Conservation (phyloP, 192 early-diverging fungal species). For the Umbelopsis sp. region DNA sequence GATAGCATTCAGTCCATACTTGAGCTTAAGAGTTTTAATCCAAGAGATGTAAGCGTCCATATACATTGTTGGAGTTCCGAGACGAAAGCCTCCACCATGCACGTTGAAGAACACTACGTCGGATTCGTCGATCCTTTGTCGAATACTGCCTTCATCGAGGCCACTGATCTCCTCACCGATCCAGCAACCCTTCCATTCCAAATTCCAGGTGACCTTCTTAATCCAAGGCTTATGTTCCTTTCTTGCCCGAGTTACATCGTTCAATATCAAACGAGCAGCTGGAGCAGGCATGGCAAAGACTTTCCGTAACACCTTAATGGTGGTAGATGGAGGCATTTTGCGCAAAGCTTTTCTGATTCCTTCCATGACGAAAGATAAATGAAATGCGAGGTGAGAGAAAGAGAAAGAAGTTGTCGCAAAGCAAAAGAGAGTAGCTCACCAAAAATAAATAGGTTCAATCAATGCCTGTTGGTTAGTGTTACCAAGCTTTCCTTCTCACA, state of each 20-base stretch:
- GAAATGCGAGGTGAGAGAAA: neutral
- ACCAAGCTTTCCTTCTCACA: neutral
- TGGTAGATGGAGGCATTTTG: constrained; percentile 38
- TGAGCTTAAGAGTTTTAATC: constrained; percentile 31
- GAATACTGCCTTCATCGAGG: constrained; percentile 10
- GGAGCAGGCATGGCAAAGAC: constrained; percentile 40
- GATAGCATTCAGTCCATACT: constrained; percentile 32
- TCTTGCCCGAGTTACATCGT: constrained; percentile 36
- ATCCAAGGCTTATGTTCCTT: constrained; percentile 41
- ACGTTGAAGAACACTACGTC: constrained; percentile 42
- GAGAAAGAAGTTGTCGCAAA: neutral
- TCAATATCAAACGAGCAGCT: constrained; percentile 36
- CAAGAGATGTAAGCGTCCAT: constrained; percentile 40
- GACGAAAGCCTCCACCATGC: constrained; percentile 45
- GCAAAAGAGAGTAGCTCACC: neutral
- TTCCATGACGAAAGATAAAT: constrained; percentile 18
- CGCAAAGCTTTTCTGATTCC: constrained; percentile 29
- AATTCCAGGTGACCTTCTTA: constrained; percentile 19
- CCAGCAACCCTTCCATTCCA: constrained; percentile 43
- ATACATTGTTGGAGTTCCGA: constrained; percentile 41
- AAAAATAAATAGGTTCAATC: neutral
- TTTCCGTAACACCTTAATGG: constrained; percentile 33
- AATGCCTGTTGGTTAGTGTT: neutral
- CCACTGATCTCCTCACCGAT: constrained; percentile 34
- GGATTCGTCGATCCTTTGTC: constrained; percentile 23